Evolutionary conservation across 1,284 basidiomycete species (phyloP).

Genomic region (Ustilago trichophora): DNA sequence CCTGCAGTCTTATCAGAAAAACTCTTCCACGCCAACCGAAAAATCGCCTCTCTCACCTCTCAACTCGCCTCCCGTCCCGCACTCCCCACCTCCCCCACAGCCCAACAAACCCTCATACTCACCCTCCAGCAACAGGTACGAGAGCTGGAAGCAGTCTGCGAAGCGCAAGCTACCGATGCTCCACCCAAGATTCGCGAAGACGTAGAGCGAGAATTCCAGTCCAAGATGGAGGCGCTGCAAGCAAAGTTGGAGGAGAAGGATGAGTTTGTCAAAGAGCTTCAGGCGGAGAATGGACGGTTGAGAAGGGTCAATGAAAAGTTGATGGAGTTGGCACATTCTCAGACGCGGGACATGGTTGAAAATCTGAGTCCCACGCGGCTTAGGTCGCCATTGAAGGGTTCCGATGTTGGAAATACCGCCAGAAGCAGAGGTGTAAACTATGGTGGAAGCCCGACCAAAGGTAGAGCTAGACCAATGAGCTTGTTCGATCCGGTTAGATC

Average conservation of each 20-base stretch:
- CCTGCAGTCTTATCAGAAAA: constrained; percentile 55
- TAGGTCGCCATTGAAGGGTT: constrained; percentile 5
- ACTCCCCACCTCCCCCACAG: constrained; percentile 14
- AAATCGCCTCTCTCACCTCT: constrained; percentile 40
- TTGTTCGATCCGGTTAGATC: constrained; percentile 21
- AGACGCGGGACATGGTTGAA: constrained; percentile 51
- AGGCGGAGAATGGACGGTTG: constrained; percentile 38
- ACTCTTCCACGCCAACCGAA: constrained; percentile 51
- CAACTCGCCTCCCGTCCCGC: constrained; percentile 47
- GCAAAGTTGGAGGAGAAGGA: constrained; percentile 39
- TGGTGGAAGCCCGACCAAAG: constrained; percentile 6
- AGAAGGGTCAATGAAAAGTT: constrained; percentile 40
- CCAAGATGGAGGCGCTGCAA: constrained; percentile 17
- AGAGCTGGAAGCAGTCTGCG: constrained; percentile 60
- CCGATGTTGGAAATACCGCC: constrained; percentile 1
- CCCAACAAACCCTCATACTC: constrained; percentile 41
- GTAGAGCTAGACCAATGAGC: constrained; percentile 25
- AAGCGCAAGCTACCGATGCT: constrained; percentile 51
- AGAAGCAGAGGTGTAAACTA: not conserved
- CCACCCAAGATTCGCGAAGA: constrained; percentile 58
- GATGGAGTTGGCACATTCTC: constrained; percentile 47
- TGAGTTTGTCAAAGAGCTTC: constrained; percentile 45
- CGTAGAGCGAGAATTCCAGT: constrained; percentile 51
- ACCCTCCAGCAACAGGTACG: constrained; percentile 43
- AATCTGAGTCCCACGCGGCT: too few species aligned